phyloP scores from a whole-genome alignment of 805 yeast genomes.

The Gaillardinia entomophila region DNA sequence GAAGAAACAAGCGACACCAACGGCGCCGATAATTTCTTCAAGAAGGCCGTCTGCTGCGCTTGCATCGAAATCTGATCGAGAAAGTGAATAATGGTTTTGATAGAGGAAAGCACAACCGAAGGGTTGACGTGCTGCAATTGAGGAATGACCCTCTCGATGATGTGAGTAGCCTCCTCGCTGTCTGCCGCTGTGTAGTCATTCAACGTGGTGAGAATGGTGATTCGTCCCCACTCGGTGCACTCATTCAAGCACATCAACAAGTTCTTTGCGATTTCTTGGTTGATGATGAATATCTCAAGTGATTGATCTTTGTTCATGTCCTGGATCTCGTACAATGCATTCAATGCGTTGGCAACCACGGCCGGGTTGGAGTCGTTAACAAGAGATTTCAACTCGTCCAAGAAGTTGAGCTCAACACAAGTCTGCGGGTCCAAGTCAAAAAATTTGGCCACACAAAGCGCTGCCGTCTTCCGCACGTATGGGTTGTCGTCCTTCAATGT shows the following conservation, averaged over 20 bases:
- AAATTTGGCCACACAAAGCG: constrained; percentile 92
- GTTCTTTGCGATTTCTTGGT: constrained; percentile 45
- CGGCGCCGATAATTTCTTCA: constrained; percentile 77
- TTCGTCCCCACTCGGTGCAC: constrained; percentile 99
- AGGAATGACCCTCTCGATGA: constrained; percentile 85
- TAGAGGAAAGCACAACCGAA: constrained; percentile 81
- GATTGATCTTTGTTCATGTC: constrained; percentile 52
- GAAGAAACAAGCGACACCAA: constrained; percentile 81
- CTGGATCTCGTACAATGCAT: constrained; percentile 78
- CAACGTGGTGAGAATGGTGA: constrained; percentile 77
- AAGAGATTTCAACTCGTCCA: constrained; percentile 59
- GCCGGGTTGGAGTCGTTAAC: constrained; percentile 89
- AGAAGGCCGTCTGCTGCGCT: constrained; percentile 37
- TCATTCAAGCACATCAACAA: constrained; percentile 84
- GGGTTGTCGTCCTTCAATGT: constrained; percentile 92
- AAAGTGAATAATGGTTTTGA: constrained; percentile 75
- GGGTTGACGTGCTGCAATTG: constrained; percentile 97
- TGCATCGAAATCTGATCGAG: constrained; percentile 40
- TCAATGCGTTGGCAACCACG: constrained; percentile 94
- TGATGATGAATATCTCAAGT: constrained; percentile 30
- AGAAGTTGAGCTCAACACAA: constrained; percentile 83
- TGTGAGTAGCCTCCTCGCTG: constrained; percentile 68
- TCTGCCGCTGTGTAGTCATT: constrained; percentile 60
- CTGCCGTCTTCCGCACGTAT: constrained; percentile 96
- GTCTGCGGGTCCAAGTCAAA: constrained; percentile 77